Evolutionary conservation across 2,329 filamentous ascomycete species (phyloP), one percentile per base, ranked within the genome.

Genomic region (Diplodia scrobiculata): DNA sequence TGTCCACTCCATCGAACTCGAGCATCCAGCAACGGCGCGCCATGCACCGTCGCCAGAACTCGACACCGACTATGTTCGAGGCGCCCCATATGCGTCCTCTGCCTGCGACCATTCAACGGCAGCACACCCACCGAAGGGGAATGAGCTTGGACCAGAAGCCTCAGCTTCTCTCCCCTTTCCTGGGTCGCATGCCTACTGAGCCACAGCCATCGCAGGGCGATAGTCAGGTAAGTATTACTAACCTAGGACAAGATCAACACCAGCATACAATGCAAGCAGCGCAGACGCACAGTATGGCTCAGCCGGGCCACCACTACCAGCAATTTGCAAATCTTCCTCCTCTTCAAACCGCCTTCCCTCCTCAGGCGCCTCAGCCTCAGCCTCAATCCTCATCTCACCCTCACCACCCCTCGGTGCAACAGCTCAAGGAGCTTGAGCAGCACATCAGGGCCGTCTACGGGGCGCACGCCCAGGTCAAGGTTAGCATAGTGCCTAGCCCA

Each of bases 251-350:
- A 80, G 82, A 80, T 79, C 78, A 84, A 45, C 58, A 50, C 81
- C 90, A 93, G 86, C 89, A 92, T 86, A 84, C 87, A 82, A 86
- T 92, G 88, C 90, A 89, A 89, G 90, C 91, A 91, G 86, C 89
- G 88, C 91, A 94, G 87, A 87, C 91, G 88, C 91, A 92, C 84
- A 87, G 87, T 86, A 85, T 87, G 85, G 86, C 86, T 86, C 88
- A 90, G 87, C 89, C 89, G 87, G 89, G 89, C 85, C 84, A 79
- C 74, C 77, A 80, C 68, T 75, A 74, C 60, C 66, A 67, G 64
- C 74, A 74, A 73, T 74, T 70, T 69, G 75, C 53, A 36, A 55
- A 60, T 36, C 52, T 62, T 36, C 58, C 58, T 62, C 58, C 58
- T 36, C 41, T 62, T 25, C 58, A 62, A 6, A 54, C 63, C 41